phyloP scores from a whole-genome alignment of 129 eudicot species.

The Artemisia tridentata region DNA sequence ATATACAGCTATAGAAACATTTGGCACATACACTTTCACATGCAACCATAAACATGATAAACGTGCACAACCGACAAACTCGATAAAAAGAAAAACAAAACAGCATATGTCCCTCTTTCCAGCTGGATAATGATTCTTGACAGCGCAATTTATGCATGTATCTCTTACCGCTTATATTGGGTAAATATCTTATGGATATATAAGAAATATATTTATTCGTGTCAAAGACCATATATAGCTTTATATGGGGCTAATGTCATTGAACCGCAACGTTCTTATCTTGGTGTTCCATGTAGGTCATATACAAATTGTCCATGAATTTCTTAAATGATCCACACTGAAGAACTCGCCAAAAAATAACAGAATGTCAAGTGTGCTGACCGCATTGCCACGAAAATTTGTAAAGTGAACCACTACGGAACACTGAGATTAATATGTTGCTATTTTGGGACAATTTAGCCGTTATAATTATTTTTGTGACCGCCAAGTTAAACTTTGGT shows the following conservation, averaged over 20 bases:
- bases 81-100: slow-evolving; percentile 1
- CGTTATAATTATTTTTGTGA: no score
- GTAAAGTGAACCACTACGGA: no score
- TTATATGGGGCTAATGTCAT: neutral
- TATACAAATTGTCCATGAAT: neutral
- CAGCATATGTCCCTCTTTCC: slow-evolving; percentile 15
- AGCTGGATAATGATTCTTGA: slow-evolving; percentile 20
- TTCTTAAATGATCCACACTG: no score
- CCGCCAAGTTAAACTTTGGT: no score
- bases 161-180: neutral
- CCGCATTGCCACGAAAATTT: no score
- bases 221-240: neutral
- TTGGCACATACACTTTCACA: slow-evolving; percentile 13
- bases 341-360: no score
- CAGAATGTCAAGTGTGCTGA: no score
- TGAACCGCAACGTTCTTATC: neutral
- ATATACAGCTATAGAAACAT: slow-evolving; percentile 17
- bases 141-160: slow-evolving; percentile 1
- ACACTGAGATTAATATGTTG: no score
- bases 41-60: slow-evolving; percentile 22
- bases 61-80: slow-evolving; percentile 14
- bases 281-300: neutral
- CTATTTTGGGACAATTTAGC: no score
- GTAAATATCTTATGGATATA: slow-evolving; percentile 4
- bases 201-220: neutral